Base-by-base conservation (phyloP, 805 yeast genomes). In the Trichomonascus vanleenenianus region DNA sequence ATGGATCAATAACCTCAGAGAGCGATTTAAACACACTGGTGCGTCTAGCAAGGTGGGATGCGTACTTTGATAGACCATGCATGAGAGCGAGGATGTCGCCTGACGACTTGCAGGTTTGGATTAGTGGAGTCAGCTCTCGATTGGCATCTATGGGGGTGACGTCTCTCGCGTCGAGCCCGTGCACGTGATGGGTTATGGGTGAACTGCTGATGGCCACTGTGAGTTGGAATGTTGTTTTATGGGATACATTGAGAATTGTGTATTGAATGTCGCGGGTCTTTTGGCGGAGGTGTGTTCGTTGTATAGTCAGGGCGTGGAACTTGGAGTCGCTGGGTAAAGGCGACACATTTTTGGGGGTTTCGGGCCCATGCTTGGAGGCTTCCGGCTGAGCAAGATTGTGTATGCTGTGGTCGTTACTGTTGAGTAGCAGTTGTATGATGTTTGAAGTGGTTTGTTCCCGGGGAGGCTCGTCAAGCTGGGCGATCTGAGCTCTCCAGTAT, bases 61-160 rank as follows among this genome's bases (percentile, higher is more conserved):
- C 49, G 44, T 51, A 53, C 41, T 51, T 48, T 1, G 54, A 41
- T 16, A 53, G 41, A 10, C 54, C 56, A 31, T 47, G 42, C 49
- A 53, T 39, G 12, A 33, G 37, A 7, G 15, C 20, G 20, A 42
- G n/a, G 2, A 42, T 42, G 39, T 42, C 20, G n/a, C 27, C 16
- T 3, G n/a, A 12, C 16, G 12, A 6, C 12, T 16, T 30, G 7
- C 31, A 19, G n/a, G 19, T 20, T 5, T 16, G 8, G 15, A 42
- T 42, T 14, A 33, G 15, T 5, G 10, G 16, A 5, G 22, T 16
- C n/a, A 42, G 20, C 15, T 42, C 44, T 33, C 30, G 14, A 6
- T 16, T 20, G 3, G 27, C 27, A 22, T 22, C n/a, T 39, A 20
- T 11, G 9, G 38, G 38, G 20, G 30, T 18, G 20, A 33, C 37